Percentiles rank a stretch among this genome's conserved stretches.
These are phyloP conservation scores for Primulina eburnea DNA, from an alignment of 257 asterid genomes.

Conservation along the genomic window DNA sequence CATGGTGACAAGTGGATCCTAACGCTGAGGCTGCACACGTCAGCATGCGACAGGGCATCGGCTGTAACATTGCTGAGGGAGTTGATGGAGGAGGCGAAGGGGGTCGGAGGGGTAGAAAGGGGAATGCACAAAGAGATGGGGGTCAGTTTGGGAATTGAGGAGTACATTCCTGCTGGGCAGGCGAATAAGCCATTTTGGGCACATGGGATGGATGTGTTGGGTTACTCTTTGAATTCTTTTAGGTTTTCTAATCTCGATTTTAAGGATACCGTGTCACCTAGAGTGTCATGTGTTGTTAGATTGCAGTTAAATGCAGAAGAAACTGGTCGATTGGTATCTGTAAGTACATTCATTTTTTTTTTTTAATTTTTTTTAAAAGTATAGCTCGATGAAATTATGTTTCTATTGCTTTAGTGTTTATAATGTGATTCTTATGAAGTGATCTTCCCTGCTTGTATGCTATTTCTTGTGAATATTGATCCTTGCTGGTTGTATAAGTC, in stretches of 20 bases:
- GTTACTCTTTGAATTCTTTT: slow-evolving; percentile 71
- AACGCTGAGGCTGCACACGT: slow-evolving; percentile 71
- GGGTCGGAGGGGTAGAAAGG: slow-evolving; percentile 23
- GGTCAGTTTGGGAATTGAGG: slow-evolving; percentile 63
- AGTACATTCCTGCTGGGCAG: slow-evolving; percentile 57
- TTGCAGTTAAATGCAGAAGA: slow-evolving; percentile 47
- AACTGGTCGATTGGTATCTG: slow-evolving; percentile 57
- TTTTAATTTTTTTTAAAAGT: neutral
- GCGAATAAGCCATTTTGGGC: slow-evolving; percentile 86
- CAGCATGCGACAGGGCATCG: slow-evolving; percentile 67
- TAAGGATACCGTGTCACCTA: slow-evolving; percentile 42
- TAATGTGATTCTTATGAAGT: neutral
- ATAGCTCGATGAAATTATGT: neutral
- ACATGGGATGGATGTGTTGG: slow-evolving; percentile 78
- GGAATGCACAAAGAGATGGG: slow-evolving; percentile 29
- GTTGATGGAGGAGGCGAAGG: slow-evolving; percentile 37
- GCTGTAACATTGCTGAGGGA: slow-evolving; percentile 61
- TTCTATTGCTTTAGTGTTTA: neutral
- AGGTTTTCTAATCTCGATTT: slow-evolving; percentile 58
- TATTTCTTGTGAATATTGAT: no score
- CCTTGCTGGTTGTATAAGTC: no score
- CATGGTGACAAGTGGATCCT: slow-evolving; percentile 36
- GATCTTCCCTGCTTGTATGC: no score
- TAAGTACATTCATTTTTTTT: slow-evolving; percentile 32
- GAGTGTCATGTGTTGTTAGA: slow-evolving; percentile 63